These are phyloP conservation scores for Leptosphaerulina australis DNA, from an alignment of 2,329 filamentous ascomycete genomes.

Conservation along the genomic window DNA sequence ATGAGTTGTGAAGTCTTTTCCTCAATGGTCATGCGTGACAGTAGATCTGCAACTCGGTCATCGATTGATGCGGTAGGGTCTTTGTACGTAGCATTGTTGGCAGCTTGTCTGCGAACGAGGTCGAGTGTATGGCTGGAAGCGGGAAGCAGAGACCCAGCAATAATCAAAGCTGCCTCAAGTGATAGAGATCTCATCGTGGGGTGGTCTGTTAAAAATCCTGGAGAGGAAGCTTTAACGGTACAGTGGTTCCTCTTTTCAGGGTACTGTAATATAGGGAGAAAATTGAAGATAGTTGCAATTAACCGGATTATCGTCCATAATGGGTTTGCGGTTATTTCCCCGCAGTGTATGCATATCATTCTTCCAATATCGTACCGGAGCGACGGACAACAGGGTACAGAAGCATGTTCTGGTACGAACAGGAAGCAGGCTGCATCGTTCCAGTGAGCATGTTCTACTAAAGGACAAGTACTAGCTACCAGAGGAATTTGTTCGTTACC, in stretches of 20 bases:
- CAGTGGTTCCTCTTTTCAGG: background rate
- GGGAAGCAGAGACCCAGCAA: slow-evolving; percentile 23
- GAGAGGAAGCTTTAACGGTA: background rate
- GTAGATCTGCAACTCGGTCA: slow-evolving; percentile 68
- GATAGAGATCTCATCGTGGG: slow-evolving; percentile 21
- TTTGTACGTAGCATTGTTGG: slow-evolving; percentile 60
- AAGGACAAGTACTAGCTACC: background rate
- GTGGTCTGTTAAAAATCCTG: background rate
- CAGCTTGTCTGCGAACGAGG: slow-evolving; percentile 34
- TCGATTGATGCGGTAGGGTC: slow-evolving; percentile 67
- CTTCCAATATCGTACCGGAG: slow-evolving; percentile 7
- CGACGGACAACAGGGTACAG: slow-evolving; percentile 4
- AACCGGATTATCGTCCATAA: slow-evolving; percentile 9
- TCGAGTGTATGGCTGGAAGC: slow-evolving; percentile 31
- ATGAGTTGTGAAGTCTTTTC: slow-evolving; percentile 73
- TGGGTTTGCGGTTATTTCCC: slow-evolving; percentile 15
- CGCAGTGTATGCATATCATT: slow-evolving; percentile 16
- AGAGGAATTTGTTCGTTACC: background rate
- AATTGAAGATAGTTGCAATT: background rate
- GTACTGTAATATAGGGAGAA: background rate
- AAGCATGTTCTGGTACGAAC: slow-evolving; percentile 3
- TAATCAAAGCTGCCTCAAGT: slow-evolving; percentile 21
- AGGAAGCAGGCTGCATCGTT: slow-evolving; percentile 2
- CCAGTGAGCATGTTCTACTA: background rate
- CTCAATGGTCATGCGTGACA: slow-evolving; percentile 74